Base-by-base conservation (phyloP, 1,139 yeast genomes). In the Taphrina deformans region DNA sequence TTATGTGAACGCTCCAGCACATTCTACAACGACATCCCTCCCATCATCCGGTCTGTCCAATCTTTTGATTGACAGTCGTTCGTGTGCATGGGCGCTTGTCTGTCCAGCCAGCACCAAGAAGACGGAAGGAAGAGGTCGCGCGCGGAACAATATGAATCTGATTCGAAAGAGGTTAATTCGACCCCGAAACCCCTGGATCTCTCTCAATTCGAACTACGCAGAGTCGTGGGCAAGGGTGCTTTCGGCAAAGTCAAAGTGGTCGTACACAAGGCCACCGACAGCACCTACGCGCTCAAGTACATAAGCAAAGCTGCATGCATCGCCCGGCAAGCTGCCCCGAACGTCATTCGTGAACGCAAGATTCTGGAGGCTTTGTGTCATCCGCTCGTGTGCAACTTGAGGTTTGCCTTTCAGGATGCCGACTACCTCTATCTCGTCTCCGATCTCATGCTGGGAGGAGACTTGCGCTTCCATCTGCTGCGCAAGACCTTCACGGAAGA, bases 361-460 rank as follows among this genome's bases (percentile, higher is more conserved):
- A 83, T 87, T 18, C 75, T 87, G 48, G 82, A 86, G n/a, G 78
- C 79, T 41, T 79, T 86, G 38, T 81, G 82, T 69, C 96, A 90
- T 74, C 90, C 89, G 14, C 88, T 89, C 70, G 87, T 90, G 65
- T 96, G 90, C 53, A 88, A 87, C 73, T 77, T 90, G 29, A 87
- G 82, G 71, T 89, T 87, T 73, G 92, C 96, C 1, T 87, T 90
- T 70, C 96, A 89, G 75, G 96, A 89, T 74, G 79, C 82, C 55
- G 79, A 83, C 50, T 88, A 87, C 72, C 41, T 62, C 27, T 61
- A 61, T 33, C 76, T 90, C 65, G 81, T 89, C 12, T 76, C 90
- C 66, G 96, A 90, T 71, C 88, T 87, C 72, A 82, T 89, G 67
- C 88, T 87, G 46, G 96, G 96, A n/a, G 97, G 97, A 7, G 97